Evolutionary conservation across 2,329 filamentous ascomycete species (phyloP), one percentile per base, ranked within the genome.

Genomic region (Ophiostoma australiae): DNA sequence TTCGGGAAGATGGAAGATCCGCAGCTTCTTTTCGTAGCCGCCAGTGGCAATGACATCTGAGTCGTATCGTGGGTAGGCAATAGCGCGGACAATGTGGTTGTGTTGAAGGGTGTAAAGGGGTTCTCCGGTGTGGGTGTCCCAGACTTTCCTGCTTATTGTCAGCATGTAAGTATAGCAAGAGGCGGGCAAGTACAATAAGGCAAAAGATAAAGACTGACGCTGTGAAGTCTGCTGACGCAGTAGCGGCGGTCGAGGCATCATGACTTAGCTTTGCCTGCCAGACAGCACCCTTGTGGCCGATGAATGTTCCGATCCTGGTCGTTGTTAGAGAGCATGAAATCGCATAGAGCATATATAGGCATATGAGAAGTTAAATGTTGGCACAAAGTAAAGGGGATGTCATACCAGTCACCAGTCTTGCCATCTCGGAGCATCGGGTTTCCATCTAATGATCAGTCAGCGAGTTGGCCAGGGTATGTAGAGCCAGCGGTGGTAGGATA

Each of bases 401-500:
- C 72, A 20, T 83, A 91, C 91, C 94, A 97, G 80, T 97, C 94
- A 72, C 95, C 95, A 67, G 94, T 99, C 73, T 96, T 87, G 74
- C 95, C 95, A 82, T 98, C 93, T 75, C 95, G 92, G 76, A 99
- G 90, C 94, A 98, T 98, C 69, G 95, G 95, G 79, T 98, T 98
- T 78, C 94, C 94, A 84, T 99, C 95, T 94, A 80, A 17, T 11
- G 20, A 35, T 27, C 6, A 39, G 23, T 74, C 79, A 71, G 68
- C 27, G 13, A 11, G 11, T 35, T 39, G 31, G 15, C 31, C 13
- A 5, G 23, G 35, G 10, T 35, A 13, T 71, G 79, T 75, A 72
- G 72, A 71, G 55, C 11, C 35, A 33, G 17, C n/a, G 13, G 20
- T 67, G 8, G 3, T 58, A 27, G 23, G 52, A 58, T 8, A 23